A percentile compares a stretch with the other conserved stretches of the same genome.
These are phyloP conservation scores for Babesia ovis DNA, from an alignment of 169 alveolate species.

Conservation along the genomic window DNA sequence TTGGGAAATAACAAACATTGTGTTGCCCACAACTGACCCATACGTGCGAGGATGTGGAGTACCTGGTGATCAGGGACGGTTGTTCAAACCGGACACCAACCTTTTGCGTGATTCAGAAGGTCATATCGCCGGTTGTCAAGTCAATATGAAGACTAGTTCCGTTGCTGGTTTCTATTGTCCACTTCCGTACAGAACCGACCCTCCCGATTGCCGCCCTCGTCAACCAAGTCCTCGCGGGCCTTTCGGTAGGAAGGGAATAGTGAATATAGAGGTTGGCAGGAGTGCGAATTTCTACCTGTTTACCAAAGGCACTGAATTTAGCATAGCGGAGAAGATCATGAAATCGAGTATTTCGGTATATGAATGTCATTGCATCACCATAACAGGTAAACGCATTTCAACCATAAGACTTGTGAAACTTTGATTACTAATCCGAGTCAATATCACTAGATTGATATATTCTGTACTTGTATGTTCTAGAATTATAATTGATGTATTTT, in stretches of 20 bases:
- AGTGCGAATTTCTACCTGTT: slow-evolving; percentile 1
- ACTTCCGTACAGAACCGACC: slow-evolving; percentile 30
- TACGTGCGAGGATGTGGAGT: slow-evolving; percentile 53
- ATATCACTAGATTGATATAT: too few species aligned
- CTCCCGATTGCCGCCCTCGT: slow-evolving; percentile 3
- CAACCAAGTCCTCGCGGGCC: not conserved
- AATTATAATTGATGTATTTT: too few species aligned
- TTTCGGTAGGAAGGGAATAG: not conserved
- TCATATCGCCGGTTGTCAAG: slow-evolving; percentile 21
- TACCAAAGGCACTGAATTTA: not conserved
- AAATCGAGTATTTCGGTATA: not conserved
- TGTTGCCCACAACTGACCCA: slow-evolving; percentile 40
- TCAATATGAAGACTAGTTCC: not conserved
- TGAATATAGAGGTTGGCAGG: not conserved
- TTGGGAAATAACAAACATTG: slow-evolving; percentile 21
- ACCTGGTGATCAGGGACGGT: slow-evolving; percentile 4
- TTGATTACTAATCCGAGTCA: too few species aligned
- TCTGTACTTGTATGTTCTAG: too few species aligned
- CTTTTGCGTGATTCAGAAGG: slow-evolving; percentile 8
- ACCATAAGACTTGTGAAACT: not conserved
- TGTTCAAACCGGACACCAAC: slow-evolving; percentile 40
- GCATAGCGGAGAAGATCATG: not conserved
- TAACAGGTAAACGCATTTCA: not conserved
- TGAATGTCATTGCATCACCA: slow-evolving; percentile 16
- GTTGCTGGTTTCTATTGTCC: slow-evolving; percentile 37